Conservation (phyloP, 169 alveolate genomes). For the Plasmodium relictum region DNA sequence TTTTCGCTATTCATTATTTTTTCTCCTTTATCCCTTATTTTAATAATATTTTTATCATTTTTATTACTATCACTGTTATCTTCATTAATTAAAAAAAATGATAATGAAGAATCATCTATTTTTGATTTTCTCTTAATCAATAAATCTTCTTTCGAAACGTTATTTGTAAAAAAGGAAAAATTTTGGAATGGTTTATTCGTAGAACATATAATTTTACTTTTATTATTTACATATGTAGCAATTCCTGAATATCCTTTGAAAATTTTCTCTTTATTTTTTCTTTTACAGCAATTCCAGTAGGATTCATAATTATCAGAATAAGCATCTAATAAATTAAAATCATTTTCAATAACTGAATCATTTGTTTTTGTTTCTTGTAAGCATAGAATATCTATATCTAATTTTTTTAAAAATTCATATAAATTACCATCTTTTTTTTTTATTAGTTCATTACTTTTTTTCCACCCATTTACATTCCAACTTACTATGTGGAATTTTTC, state of each 20-base stretch:
- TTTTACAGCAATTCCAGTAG: slow-evolving; percentile 64
- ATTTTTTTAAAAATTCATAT: slow-evolving; percentile 28
- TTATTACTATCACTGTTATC: neutral
- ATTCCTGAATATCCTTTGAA: slow-evolving; percentile 66
- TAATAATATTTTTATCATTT: neutral
- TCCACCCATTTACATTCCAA: slow-evolving; percentile 83
- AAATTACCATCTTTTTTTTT: slow-evolving; percentile 37
- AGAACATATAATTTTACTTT: slow-evolving; percentile 31
- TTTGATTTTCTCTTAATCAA: slow-evolving; percentile 22
- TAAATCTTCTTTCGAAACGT: slow-evolving; percentile 10
- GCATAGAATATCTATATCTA: slow-evolving; percentile 76
- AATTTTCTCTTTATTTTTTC: slow-evolving; percentile 21
- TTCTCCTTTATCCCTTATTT: neutral
- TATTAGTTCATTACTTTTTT: slow-evolving; percentile 74
- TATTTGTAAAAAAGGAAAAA: slow-evolving; percentile 32
- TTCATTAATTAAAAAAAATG: slow-evolving; percentile 12
- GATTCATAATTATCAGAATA: slow-evolving; percentile 64
- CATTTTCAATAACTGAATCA: slow-evolving; percentile 52
- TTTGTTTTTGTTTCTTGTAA: slow-evolving; percentile 77
- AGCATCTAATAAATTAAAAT: slow-evolving; percentile 43
- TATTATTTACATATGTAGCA: slow-evolving; percentile 49
- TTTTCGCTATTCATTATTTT: neutral
- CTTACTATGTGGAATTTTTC: slow-evolving; percentile 56
- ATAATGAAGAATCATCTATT: slow-evolving; percentile 34
- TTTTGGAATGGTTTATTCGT: slow-evolving; percentile 35